These are phyloP conservation scores for Trichoderma afroharzianum DNA, from an alignment of 2,329 filamentous ascomycete species.

Conservation along the genomic window DNA sequence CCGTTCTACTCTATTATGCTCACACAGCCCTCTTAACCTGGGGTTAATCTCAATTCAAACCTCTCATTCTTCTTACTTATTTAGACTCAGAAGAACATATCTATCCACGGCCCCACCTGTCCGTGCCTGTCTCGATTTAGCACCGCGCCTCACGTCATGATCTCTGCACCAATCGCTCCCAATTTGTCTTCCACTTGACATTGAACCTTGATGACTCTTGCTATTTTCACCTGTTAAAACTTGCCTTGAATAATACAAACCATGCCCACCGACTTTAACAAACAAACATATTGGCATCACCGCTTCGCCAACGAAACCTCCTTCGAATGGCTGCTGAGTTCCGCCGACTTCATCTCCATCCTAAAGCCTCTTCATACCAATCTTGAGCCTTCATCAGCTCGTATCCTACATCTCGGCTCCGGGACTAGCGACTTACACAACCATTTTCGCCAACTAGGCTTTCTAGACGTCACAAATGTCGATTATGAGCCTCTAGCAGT, in stretches of 20 bases:
- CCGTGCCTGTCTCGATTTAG: not conserved
- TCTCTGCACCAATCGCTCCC: not conserved
- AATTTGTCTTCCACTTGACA: not conserved
- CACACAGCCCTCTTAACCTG: no score
- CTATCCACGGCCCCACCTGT: not conserved
- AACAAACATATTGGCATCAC: slow-evolving; percentile 47
- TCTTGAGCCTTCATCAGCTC: slow-evolving; percentile 26
- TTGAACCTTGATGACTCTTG: not conserved
- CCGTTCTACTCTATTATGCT: no score
- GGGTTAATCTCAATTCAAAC: not conserved
- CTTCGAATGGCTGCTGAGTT: slow-evolving; percentile 48
- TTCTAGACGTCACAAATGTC: slow-evolving; percentile 44
- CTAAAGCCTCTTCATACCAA: slow-evolving; percentile 36
- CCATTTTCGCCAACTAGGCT: slow-evolving; percentile 41
- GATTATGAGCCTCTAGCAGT: slow-evolving; percentile 49
- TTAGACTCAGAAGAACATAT: not conserved
- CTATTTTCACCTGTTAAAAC: not conserved
- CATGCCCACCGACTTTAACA: slow-evolving; percentile 42
- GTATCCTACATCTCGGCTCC: slow-evolving; percentile 45
- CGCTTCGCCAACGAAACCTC: slow-evolving; percentile 43
- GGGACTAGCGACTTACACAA: slow-evolving; percentile 50
- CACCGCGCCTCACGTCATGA: not conserved
- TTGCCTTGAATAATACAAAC: not conserved
- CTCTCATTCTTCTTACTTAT: not conserved
- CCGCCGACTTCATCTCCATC: slow-evolving; percentile 38